Evolutionary conservation across 2,329 filamentous ascomycete species (phyloP), one percentile per base, ranked within the genome.

Genomic region (Pseudogymnoascus sp.): DNA sequence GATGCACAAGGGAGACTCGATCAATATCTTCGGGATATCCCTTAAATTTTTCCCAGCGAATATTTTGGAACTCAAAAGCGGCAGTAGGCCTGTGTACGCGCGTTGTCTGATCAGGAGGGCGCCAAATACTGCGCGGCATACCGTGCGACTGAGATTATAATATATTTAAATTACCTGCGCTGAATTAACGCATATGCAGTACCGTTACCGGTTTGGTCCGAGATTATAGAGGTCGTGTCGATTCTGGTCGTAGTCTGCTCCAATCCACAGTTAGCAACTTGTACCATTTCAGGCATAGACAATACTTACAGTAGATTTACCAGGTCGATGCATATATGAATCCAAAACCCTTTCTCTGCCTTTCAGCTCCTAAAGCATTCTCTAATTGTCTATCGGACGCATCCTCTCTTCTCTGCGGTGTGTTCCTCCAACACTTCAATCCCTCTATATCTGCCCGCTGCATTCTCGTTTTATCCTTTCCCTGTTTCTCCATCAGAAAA

Each of bases 21-120:
- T 20, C 32, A 22, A 34, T 58, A 58, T 34, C 32, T 58, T n/a
- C 57, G 37, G 30, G 57, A 58, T 58, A 58, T 58, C 30, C 30
- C 57, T 58, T 41, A 41, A 41, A 41, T 20, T 9, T 20, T 20
- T n/a, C 9, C 16, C 16, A 39, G 20, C 8, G 38, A 39, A 39
- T 39, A 39, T 39, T 39, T 38, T 37, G 34, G 34, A 37, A n/a
- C 34, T 37, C 11, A 37, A 37, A 37, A n/a, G 34, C 34, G 34
- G 34, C 7, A 37, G 12, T n/a, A 37, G 34, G 34, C 34, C 12
- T 37, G 34, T 37, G 14, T 37, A 37, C 12, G 34, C 34, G 34
- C 34, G 34, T 37, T 37, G 34, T 37, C 34, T 37, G 14, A 37
- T 37, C 14, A 37, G 34, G 34, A 37, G 34, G 34, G 14, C 34